Conservation (phyloP, 225 moss, liverwort and hornwort genomes). For the Polytrichum commune region DNA sequence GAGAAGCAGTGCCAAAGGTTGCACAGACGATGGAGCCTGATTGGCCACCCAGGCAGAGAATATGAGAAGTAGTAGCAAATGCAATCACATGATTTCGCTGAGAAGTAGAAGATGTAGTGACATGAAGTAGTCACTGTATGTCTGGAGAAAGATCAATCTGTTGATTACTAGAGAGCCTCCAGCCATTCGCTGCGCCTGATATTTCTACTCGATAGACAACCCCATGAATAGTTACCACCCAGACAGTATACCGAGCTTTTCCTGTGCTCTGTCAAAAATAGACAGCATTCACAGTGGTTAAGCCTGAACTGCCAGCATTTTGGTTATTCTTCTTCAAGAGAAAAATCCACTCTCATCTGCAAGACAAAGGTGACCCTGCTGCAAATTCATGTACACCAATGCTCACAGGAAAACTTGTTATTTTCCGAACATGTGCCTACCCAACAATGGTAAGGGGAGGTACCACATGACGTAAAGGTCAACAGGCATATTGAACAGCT, state of each 20-base stretch:
- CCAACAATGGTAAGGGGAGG: no score
- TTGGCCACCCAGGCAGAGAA: conserved; percentile 52
- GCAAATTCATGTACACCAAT: neutral
- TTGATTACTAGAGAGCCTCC: conserved; percentile 57
- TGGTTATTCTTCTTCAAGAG: no score
- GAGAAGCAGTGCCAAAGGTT: conserved; percentile 37
- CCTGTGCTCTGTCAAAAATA: conserved; percentile 28
- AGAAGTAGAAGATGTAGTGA: conserved; percentile 50
- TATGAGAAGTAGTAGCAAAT: conserved; percentile 48
- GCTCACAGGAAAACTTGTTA: no score
- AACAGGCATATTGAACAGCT: no score
- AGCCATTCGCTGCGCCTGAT: conserved; percentile 42
- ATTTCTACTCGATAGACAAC: conserved; percentile 47
- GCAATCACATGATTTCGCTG: conserved; percentile 13
- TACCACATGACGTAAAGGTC: no score
- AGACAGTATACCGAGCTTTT: conserved; percentile 47
- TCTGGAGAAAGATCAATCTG: conserved; percentile 51
- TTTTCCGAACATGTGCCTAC: no score
- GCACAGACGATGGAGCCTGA: conserved; percentile 47
- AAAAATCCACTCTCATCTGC: no score
- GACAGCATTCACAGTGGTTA: neutral
- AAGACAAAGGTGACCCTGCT: neutral
- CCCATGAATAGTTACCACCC: conserved; percentile 48
- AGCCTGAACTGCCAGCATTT: no score
- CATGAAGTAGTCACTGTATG: conserved; percentile 41